phyloP scores from a whole-genome alignment of 805 yeast genomes.

The Tetrapisispora arboricola region DNA sequence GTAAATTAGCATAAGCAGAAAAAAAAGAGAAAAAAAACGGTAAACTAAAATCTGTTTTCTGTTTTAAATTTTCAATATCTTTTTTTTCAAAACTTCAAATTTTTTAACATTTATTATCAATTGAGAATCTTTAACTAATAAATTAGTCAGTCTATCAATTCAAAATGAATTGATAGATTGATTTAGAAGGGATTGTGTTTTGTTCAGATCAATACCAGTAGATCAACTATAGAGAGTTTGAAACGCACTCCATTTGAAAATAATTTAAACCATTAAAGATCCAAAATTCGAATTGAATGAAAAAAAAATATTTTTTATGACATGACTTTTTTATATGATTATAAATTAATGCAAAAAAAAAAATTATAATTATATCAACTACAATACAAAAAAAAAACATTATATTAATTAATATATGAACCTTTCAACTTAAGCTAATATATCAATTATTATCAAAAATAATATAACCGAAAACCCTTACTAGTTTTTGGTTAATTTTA shows the following conservation, averaged over 20 bases:
- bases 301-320: not conserved
- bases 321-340: slow-evolving; percentile 3
- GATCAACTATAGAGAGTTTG: not conserved
- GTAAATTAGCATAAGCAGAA: slow-evolving; percentile 3
- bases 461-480: not conserved
- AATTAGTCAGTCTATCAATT: too few species aligned
- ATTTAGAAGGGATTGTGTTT: too few species aligned
- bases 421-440: not conserved
- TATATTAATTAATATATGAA: not conserved
- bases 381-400: not conserved
- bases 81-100: not conserved
- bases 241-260: not conserved
- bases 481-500: slow-evolving; percentile 2
- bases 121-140: too few species aligned
- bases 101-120: not conserved
- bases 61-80: not conserved
- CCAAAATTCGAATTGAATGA: too few species aligned
- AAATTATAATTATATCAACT: slow-evolving; percentile 1
- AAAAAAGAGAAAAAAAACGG: not conserved
- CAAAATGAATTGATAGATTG: too few species aligned
- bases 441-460: not conserved
- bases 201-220: too few species aligned
- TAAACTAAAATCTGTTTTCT: too few species aligned
- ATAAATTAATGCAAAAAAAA: not conserved
- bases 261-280: too few species aligned